Percentiles rank a stretch among this genome's conserved stretches.
phyloP scores from a whole-genome alignment of 768 basidiomycete genomes.

The Hebeloma cylindrosporum region DNA sequence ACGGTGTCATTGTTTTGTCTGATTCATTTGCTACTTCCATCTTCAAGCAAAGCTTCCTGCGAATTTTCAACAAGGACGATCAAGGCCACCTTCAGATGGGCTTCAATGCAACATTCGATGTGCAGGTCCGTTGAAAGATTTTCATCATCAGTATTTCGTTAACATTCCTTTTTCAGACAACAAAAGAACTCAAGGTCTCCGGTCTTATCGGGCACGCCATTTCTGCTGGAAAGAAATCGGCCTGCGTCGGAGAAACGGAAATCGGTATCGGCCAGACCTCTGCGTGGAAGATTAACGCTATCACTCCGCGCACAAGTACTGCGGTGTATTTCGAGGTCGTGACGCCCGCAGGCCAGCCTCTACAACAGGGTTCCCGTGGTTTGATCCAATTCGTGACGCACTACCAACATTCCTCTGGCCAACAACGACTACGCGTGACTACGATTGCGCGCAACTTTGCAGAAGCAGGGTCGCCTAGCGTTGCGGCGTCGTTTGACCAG shows the following conservation, averaged over 20 bases:
- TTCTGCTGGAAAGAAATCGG: conserved; percentile 95
- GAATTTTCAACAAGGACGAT: conserved; percentile 90
- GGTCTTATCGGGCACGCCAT: conserved; percentile 98
- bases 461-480: conserved; percentile 92
- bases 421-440: conserved; percentile 93
- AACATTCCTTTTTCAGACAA: conserved; percentile 58
- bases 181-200: conserved; percentile 97
- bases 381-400: conserved; percentile 98
- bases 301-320: conserved; percentile 83
- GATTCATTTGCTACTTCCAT: conserved; percentile 98
- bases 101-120: conserved; percentile 98
- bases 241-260: conserved; percentile 97
- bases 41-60: conserved; percentile 97
- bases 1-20: conserved; percentile 93
- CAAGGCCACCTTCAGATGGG: conserved; percentile 94
- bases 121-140: conserved; percentile 58
- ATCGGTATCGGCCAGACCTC: conserved; percentile 99
- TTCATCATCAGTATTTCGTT: neutral
- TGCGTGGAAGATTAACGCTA: conserved; percentile 94
- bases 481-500: conserved; percentile 95
- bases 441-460: conserved; percentile 98
- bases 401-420: conserved; percentile 96
- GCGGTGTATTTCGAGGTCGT: conserved; percentile 99
- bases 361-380: conserved; percentile 87
- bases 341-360: conserved; percentile 91